A percentile compares a stretch with the other conserved stretches of the same genome.
Conservation (phyloP, 2,329 filamentous ascomycete species). For the Mycogone perniciosa region DNA sequence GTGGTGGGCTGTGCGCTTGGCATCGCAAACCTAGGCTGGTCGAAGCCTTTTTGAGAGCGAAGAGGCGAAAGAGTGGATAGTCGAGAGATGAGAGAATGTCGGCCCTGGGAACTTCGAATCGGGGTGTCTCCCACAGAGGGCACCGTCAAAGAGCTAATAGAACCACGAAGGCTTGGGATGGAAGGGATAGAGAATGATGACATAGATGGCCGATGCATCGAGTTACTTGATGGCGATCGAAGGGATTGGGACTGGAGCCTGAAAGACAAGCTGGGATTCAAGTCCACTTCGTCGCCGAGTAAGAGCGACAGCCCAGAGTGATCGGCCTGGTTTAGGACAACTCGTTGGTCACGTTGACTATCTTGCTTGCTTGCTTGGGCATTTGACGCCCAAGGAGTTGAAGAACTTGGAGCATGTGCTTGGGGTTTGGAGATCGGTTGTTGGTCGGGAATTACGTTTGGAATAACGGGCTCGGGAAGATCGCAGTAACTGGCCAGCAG, state of each 20-base stretch:
- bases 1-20: not conserved
- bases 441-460: not conserved
- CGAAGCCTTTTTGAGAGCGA: not conserved
- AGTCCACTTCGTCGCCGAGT: not conserved
- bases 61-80: not conserved
- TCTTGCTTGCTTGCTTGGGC: not conserved
- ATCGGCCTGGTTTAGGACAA: not conserved
- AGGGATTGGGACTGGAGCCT: not conserved
- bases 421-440: not conserved
- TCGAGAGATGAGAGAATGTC: not conserved
- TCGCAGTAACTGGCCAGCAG: not conserved
- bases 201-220: not conserved
- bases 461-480: not conserved
- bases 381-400: not conserved
- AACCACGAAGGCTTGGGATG: not conserved
- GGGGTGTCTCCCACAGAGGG: not conserved
- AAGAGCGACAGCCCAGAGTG: not conserved
- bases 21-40: not conserved
- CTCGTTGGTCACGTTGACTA: not conserved
- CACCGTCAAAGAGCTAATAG: not conserved
- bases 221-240: not conserved
- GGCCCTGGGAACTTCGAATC: not conserved
- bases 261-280: not conserved
- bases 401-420: not conserved
- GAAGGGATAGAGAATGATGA: not conserved